phyloP scores from a whole-genome alignment of 2,329 filamentous ascomycete genomes.

The Exophiala aquamarina region DNA sequence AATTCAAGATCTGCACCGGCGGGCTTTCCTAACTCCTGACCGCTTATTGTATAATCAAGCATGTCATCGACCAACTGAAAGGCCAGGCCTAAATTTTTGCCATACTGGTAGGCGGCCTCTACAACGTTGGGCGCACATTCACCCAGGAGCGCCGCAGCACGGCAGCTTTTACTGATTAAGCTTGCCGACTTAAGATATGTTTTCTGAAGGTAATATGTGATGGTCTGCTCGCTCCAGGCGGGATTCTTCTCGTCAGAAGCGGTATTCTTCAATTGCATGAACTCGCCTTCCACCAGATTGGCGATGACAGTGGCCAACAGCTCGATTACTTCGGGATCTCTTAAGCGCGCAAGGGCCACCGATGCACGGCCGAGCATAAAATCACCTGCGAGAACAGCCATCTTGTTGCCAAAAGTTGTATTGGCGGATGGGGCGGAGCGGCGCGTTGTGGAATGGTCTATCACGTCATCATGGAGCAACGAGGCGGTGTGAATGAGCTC shows the following conservation, averaged over 20 bases:
- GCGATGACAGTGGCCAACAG: constrained; percentile 94
- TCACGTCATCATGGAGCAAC: constrained; percentile 95
- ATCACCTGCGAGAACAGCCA: constrained; percentile 97
- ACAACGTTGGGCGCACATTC: constrained; percentile 74
- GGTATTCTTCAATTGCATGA: constrained; percentile 99
- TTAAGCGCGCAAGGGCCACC: constrained; percentile 83
- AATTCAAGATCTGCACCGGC: constrained; percentile 91
- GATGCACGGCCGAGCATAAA: constrained; percentile 92
- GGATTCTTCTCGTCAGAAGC: constrained; percentile 82
- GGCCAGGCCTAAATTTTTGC: constrained; percentile 87
- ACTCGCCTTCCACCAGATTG: constrained; percentile 96
- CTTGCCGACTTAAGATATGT: constrained; percentile 97
- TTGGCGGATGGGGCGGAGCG: constrained; percentile 87
- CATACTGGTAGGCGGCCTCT: constrained; percentile 88
- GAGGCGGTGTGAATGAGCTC: constrained; percentile 97
- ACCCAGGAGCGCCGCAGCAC: constrained; percentile 83
- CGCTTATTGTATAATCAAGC: constrained; percentile 90
- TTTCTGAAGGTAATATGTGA: constrained; percentile 95
- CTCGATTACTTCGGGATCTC: constrained; percentile 93
- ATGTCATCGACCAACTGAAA: constrained; percentile 98
- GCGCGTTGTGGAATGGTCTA: constrained; percentile 84
- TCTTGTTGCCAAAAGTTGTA: constrained; percentile 96
- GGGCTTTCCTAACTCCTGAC: constrained; percentile 85
- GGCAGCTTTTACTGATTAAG: constrained; percentile 93
- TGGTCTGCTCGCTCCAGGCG: constrained; percentile 80